Evolutionary conservation across 108 stramenopile genomes (phyloP).

Genomic region (Cyclotella sp.): DNA sequence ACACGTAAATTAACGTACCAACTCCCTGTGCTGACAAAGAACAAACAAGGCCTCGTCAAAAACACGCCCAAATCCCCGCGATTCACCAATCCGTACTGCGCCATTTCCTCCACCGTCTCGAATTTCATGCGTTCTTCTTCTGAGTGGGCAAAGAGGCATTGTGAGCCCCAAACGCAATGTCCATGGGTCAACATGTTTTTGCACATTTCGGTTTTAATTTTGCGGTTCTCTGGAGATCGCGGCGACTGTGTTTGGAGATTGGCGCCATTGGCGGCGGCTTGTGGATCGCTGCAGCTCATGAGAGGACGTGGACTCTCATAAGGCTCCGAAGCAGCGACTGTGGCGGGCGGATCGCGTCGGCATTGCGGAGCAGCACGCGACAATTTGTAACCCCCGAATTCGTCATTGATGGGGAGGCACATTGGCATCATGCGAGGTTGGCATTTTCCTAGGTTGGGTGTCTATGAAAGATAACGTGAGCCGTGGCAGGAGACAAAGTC

Average conservation of each 20-base stretch:
- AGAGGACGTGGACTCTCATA: not conserved
- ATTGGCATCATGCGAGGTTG: not conserved
- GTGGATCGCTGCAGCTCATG: not conserved
- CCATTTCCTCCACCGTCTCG: slow-evolving; percentile 17
- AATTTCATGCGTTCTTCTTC: slow-evolving; percentile 25
- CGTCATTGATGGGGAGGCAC: slow-evolving; percentile 2
- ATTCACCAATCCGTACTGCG: slow-evolving; percentile 14
- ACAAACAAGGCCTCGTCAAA: slow-evolving; percentile 27
- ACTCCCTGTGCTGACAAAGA: slow-evolving; percentile 39
- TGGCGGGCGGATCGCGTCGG: slow-evolving; percentile 3
- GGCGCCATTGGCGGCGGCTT: not conserved
- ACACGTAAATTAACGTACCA: slow-evolving; percentile 20
- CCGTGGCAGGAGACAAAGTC: too few species aligned
- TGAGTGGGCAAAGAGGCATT: slow-evolving; percentile 38
- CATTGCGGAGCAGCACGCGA: slow-evolving; percentile 9
- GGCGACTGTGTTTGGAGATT: not conserved
- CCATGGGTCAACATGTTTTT: slow-evolving; percentile 16
- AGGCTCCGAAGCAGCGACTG: not conserved
- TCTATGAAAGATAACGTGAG: not conserved
- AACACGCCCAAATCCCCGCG: slow-evolving; percentile 2
- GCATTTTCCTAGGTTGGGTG: not conserved
- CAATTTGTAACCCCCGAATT: not conserved
- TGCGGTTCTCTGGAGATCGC: slow-evolving; percentile 27
- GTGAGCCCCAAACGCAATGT: slow-evolving; percentile 17
- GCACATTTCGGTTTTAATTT: slow-evolving; percentile 46